Evolutionary conservation across 192 early-diverging fungal species (phyloP).

Genomic region (Linnemannia exigua): DNA sequence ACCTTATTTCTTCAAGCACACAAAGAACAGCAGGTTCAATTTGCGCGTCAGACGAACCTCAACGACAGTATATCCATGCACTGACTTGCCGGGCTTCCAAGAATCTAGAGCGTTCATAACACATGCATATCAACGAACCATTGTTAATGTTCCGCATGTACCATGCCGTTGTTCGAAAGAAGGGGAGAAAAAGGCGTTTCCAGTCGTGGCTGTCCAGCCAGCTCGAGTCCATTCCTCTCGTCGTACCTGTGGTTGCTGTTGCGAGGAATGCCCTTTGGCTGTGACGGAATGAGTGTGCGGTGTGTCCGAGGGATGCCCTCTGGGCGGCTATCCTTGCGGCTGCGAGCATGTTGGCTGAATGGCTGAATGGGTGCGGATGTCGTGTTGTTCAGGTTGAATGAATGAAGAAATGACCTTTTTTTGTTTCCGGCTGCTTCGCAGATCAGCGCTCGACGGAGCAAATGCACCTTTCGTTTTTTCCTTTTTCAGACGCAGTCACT

Average conservation of each 20-base stretch:
- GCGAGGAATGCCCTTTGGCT: slow-evolving; percentile 44
- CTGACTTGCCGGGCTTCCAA: slow-evolving; percentile 47
- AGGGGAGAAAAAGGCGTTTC: no score
- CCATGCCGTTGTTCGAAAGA: no score
- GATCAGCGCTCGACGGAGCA: background rate
- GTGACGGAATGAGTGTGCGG: slow-evolving; percentile 23
- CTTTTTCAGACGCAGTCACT: background rate
- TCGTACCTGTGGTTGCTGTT: slow-evolving; percentile 8
- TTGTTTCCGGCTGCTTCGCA: background rate
- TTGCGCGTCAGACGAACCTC: slow-evolving; percentile 17
- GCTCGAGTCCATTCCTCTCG: no score
- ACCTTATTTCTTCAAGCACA: no score
- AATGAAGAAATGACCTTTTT: no score
- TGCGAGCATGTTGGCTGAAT: slow-evolving; percentile 35
- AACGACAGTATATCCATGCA: slow-evolving; percentile 52
- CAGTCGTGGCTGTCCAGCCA: no score
- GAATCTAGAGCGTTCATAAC: slow-evolving; percentile 16
- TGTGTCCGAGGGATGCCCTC: slow-evolving; percentile 14
- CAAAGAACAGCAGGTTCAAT: no score
- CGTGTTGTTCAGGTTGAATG: no score
- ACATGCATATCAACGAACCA: background rate
- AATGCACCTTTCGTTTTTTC: slow-evolving; percentile 6
- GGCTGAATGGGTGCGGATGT: background rate
- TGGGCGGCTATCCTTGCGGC: slow-evolving; percentile 38
- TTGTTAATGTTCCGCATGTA: background rate